A percentile compares a stretch with the other conserved stretches of the same genome.
Conservation (phyloP, 164 flowering plant genomes). For the Buxus sempervirens region DNA sequence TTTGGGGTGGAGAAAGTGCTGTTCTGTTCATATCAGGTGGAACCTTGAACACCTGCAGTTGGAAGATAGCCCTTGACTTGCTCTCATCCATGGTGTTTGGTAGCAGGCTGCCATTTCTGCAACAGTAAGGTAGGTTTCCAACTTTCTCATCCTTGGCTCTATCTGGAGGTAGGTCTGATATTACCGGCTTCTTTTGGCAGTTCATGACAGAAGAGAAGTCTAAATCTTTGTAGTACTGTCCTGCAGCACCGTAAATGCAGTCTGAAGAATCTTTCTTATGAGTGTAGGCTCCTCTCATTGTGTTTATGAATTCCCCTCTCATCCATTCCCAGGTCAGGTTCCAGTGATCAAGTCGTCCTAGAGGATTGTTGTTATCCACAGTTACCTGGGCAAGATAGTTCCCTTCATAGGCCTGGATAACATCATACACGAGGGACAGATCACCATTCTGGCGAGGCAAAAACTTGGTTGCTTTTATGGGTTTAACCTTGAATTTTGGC, state of each 20-base stretch:
- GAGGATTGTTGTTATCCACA: slow-evolving; percentile 50
- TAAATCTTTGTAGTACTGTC: slow-evolving; percentile 40
- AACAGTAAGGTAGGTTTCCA: slow-evolving; percentile 67
- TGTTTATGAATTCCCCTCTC: slow-evolving; percentile 72
- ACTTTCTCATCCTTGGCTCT: slow-evolving; percentile 42
- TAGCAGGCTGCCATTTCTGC: slow-evolving; percentile 58
- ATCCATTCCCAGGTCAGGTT: slow-evolving; percentile 91
- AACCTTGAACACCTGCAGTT: slow-evolving; percentile 54
- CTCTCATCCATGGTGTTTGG: slow-evolving; percentile 53
- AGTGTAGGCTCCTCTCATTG: slow-evolving; percentile 77
- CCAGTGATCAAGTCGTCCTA: slow-evolving; percentile 82
- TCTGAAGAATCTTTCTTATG: slow-evolving; percentile 38
- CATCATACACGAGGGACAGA: slow-evolving; percentile 51
- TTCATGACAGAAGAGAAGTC: slow-evolving; percentile 63
- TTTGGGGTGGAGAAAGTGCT: slow-evolving; percentile 59
- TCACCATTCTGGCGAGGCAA: slow-evolving; percentile 44
- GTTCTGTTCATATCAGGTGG: slow-evolving; percentile 75
- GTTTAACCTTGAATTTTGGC: slow-evolving; percentile 43
- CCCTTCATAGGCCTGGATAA: slow-evolving; percentile 39
- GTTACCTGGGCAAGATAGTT: slow-evolving; percentile 62
- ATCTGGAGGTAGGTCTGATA: slow-evolving; percentile 58
- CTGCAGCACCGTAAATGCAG: slow-evolving; percentile 62
- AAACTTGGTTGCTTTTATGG: slow-evolving; percentile 30
- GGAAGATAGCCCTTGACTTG: slow-evolving; percentile 55
- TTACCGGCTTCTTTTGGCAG: slow-evolving; percentile 58